Percentiles rank a stretch among this genome's conserved stretches.
Conservation (phyloP, 2,329 filamentous ascomycete species). For the Didymellaceae sp. region DNA sequence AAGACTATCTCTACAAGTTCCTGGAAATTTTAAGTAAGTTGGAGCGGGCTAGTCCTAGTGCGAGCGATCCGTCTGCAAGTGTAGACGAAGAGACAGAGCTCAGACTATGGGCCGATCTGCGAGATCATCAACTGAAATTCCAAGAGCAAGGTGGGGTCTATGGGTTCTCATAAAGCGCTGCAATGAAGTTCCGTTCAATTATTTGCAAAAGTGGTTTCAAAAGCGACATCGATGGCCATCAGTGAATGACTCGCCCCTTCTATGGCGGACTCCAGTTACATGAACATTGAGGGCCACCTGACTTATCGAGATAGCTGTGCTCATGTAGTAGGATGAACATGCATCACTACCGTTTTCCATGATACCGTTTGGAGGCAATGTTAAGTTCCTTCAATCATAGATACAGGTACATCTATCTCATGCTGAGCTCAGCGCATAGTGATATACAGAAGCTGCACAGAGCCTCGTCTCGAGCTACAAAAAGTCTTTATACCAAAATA, state of each 20-base stretch:
- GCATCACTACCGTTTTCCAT: too few species aligned
- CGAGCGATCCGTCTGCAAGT: constrained; percentile 39
- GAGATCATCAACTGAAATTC: constrained; percentile 78
- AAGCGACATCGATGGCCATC: neutral
- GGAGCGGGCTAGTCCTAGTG: constrained; percentile 65
- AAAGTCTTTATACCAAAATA: neutral
- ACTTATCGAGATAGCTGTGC: too few species aligned
- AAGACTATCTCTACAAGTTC: constrained; percentile 75
- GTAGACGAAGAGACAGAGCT: constrained; percentile 77
- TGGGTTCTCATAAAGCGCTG: constrained; percentile 30
- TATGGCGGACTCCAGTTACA: too few species aligned
- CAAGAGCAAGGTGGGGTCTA: constrained; percentile 67
- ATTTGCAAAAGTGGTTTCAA: neutral
- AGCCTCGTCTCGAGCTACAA: neutral
- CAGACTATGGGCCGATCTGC: constrained; percentile 76
- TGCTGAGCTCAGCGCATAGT: neutral
- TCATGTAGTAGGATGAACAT: too few species aligned
- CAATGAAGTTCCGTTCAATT: neutral
- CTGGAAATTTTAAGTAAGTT: constrained; percentile 77
- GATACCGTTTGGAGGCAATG: too few species aligned
- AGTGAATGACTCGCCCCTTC: too few species aligned
- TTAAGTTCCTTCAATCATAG: too few species aligned
- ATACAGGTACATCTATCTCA: too few species aligned
- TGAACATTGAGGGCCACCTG: too few species aligned
- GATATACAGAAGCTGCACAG: neutral